Evolutionary conservation across 225 moss, liverwort and hornwort genomes (phyloP).

Genomic region (Bryum argenteum): DNA sequence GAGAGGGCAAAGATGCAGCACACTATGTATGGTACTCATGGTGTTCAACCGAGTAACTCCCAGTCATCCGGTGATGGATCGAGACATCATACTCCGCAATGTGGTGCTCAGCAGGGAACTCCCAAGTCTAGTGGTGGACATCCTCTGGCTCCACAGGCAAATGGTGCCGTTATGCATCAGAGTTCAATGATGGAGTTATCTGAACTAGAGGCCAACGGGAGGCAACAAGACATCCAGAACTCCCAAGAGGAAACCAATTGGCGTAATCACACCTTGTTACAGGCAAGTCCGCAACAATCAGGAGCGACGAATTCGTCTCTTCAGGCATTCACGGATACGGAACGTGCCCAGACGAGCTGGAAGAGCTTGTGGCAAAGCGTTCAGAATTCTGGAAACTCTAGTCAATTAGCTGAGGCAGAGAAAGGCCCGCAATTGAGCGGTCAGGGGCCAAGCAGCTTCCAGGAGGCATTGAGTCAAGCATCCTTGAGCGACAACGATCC

Average conservation of each 20-base stretch:
- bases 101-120: conserved; percentile 71
- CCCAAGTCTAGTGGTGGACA: conserved; percentile 56
- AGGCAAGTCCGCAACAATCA: conserved; percentile 66
- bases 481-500: conserved; percentile 60
- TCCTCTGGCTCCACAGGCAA: conserved; percentile 53
- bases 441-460: conserved; percentile 50
- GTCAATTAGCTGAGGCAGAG: conserved; percentile 67
- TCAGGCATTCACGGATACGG: conserved; percentile 65
- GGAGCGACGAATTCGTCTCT: conserved; percentile 57
- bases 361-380: conserved; percentile 86
- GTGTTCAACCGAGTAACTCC: conserved; percentile 64
- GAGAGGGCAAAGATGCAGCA: conserved; percentile 70
- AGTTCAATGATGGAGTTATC: conserved; percentile 50
- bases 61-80: conserved; percentile 76
- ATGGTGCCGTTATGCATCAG: conserved; percentile 60
- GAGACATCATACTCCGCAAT: conserved; percentile 64
- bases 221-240: conserved; percentile 52
- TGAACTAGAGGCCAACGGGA: conserved; percentile 56
- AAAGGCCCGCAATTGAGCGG: conserved; percentile 57
- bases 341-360: conserved; percentile 70
- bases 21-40: conserved; percentile 72
- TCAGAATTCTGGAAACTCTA: conserved; percentile 53
- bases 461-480: conserved; percentile 55
- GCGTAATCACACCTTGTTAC: conserved; percentile 79
- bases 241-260: conserved; percentile 77